Evolutionary conservation across 495 filamentous ascomycete species (phyloP), one percentile per base, ranked within the genome.

Genomic region (Rusavskia elegans): DNA sequence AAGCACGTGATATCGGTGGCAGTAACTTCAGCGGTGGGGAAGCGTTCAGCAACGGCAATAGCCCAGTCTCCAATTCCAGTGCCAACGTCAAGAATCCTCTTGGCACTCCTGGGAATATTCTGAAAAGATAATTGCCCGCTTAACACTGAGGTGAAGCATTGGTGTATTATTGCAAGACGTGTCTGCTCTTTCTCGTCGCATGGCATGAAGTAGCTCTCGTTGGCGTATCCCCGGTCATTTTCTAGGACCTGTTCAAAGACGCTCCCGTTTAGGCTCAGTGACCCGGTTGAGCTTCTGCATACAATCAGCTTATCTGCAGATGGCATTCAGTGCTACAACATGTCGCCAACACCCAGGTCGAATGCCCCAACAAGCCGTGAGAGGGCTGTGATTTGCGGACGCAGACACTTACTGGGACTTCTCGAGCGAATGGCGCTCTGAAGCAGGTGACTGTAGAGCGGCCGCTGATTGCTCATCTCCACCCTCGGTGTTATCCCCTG

Each of bases 21-120:
- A 36, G 80, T 79, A 6, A 87, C 75, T 55, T 80, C 74, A 54
- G 76, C 75, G 8, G 75, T 62, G 14, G 82, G 81, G 55, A 76
- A 80, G 48, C 67, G 63, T 59, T 83, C 76, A 20, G 75, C 82
- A 70, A 85, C 81, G 37, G 76, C 79, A 50, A 83, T 81, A n/a
- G 81, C 82, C 83, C 82, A 87, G 55, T 85, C 82, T 17, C 82
- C 82, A 7, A 77, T 74, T 6, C 80, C 83, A 0, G 81, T 84
- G 30, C 82, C 83, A 30, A 85, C 69, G 56, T 85, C 83, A 8
- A 87, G 68, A 35, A 86, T 81, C 51, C 78, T 73, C 16, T 65
- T 63, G 0, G 71, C 69, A 50, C 71, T 56, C 25, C 68, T 68
- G 20, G 63, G 61, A n/a, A 85, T 63, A 32, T 76, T 75, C 0